These are phyloP conservation scores for Alternaria atra DNA, from an alignment of 2,329 filamentous ascomycete species.

Conservation along the genomic window DNA sequence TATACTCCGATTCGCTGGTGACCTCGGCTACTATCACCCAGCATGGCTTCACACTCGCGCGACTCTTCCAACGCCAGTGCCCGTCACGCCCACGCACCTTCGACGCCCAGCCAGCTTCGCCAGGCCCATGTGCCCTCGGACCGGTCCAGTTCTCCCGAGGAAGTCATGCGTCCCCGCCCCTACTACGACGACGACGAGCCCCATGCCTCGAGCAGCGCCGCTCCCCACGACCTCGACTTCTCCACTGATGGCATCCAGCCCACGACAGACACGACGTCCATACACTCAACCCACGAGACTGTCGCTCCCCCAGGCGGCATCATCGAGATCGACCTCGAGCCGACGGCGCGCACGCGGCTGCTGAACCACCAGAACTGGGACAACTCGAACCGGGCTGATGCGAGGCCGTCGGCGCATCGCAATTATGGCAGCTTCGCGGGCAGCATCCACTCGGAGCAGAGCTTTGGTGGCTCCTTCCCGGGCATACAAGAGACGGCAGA, in stretches of 20 bases:
- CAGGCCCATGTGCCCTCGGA: constrained; percentile 54
- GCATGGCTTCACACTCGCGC: constrained; percentile 37
- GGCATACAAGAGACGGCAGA: constrained; percentile 41
- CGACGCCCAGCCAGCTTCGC: constrained; percentile 53
- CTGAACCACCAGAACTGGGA: constrained; percentile 51
- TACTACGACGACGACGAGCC: constrained; percentile 30
- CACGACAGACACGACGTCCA: constrained; percentile 41
- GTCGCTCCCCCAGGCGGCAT: constrained; percentile 29
- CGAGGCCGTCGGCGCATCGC: constrained; percentile 65
- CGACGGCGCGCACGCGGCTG: constrained; percentile 51
- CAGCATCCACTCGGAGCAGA: constrained; percentile 57
- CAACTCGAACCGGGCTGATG: constrained; percentile 76
- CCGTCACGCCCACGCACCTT: constrained; percentile 46
- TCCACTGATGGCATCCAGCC: constrained; percentile 46
- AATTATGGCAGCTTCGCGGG: constrained; percentile 63
- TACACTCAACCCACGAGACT: constrained; percentile 36
- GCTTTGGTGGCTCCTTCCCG: constrained; percentile 51
- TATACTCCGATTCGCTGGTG: constrained; percentile 7
- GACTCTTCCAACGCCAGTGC: constrained; percentile 44
- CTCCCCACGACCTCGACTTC: constrained; percentile 31
- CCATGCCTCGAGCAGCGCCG: constrained; percentile 25
- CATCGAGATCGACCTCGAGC: constrained; percentile 40
- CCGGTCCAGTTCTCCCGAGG: constrained; percentile 54
- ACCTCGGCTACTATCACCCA: constrained; percentile 1
- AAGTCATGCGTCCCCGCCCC: constrained; percentile 43